These are phyloP conservation scores for Monascus ruber DNA, from an alignment of 2,329 filamentous ascomycete genomes.

Conservation along the genomic window DNA sequence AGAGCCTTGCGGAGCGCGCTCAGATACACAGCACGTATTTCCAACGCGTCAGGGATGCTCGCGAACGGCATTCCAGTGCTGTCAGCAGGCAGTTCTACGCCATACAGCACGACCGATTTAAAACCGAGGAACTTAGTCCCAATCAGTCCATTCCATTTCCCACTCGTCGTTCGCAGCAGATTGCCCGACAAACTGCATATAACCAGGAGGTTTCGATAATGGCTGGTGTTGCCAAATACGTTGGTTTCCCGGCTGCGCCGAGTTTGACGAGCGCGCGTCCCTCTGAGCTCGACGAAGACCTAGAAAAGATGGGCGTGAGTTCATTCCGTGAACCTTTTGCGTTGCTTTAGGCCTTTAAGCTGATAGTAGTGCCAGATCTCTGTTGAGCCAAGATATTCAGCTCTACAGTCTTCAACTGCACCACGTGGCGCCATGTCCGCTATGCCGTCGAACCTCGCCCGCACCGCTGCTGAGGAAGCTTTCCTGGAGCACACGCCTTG, in stretches of 20 bases:
- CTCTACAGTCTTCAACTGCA: constrained; percentile 15
- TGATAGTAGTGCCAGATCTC: constrained; percentile 12
- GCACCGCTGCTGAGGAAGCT: constrained; percentile 61
- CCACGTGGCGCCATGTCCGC: constrained; percentile 20
- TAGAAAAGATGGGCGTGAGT: constrained; percentile 80
- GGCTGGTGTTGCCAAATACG: constrained; percentile 82
- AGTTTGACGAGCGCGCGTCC: constrained; percentile 61
- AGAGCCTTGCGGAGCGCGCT: constrained; percentile 67
- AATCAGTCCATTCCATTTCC: constrained; percentile 77
- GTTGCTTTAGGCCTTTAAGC: no score
- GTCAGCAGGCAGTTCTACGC: constrained; percentile 87
- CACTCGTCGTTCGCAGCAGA: constrained; percentile 61
- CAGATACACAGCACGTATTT: constrained; percentile 87
- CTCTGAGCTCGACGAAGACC: constrained; percentile 71
- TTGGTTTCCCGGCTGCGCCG: constrained; percentile 93
- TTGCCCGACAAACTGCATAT: constrained; percentile 78
- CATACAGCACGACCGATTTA: constrained; percentile 78
- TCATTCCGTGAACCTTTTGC: no score
- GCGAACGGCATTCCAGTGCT: constrained; percentile 66
- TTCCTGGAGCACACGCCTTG: constrained; percentile 84
- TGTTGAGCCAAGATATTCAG: constrained; percentile 15
- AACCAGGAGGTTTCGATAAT: constrained; percentile 90
- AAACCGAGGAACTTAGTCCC: constrained; percentile 63
- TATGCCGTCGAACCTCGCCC: constrained; percentile 22
- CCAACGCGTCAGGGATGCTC: constrained; percentile 70